A percentile compares a stretch with the other conserved stretches of the same genome.
phyloP scores from a whole-genome alignment of 2,329 filamentous ascomycete species.

The Pestalotiopsis sp. region DNA sequence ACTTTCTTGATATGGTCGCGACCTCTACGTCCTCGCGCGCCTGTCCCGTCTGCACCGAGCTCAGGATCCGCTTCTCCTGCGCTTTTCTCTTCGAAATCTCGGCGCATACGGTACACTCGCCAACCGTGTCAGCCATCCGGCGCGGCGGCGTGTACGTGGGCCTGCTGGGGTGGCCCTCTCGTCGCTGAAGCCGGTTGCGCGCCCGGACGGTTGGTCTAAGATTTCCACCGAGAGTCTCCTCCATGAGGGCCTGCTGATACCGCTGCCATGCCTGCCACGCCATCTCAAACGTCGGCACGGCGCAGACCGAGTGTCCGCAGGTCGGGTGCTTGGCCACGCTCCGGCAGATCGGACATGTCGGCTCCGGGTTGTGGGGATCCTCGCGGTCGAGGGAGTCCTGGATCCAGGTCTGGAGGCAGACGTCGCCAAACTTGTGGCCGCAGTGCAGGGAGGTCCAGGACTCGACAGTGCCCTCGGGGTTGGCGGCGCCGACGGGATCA shows the following conservation, averaged over 20 bases:
- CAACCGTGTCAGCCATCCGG: conserved; percentile 24
- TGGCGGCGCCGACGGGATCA: conserved; percentile 38
- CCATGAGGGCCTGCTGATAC: neutral
- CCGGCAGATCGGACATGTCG: conserved; percentile 44
- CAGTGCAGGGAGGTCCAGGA: conserved; percentile 43
- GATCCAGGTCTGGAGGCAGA: conserved; percentile 46
- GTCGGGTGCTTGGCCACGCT: conserved; percentile 28
- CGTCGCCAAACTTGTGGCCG: conserved; percentile 43
- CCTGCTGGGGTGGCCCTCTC: conserved; percentile 21
- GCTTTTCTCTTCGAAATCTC: conserved; percentile 24
- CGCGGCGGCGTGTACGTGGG: conserved; percentile 16
- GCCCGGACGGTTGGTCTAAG: conserved; percentile 2
- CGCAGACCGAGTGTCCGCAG: conserved; percentile 30
- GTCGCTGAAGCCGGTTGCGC: conserved; percentile 24
- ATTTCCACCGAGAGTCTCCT: neutral
- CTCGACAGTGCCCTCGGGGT: conserved; percentile 39
- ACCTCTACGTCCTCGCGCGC: neutral
- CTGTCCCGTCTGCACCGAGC: neutral
- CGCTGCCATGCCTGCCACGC: conserved; percentile 12
- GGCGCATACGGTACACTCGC: conserved; percentile 26
- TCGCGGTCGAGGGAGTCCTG: conserved; percentile 34
- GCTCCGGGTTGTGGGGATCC: conserved; percentile 23
- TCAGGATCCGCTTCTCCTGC: conserved; percentile 17
- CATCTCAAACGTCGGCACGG: conserved; percentile 14
- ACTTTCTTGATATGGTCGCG: neutral